Evolutionary conservation across 139 green algal genomes (phyloP).

Genomic region (Chlorella sp.): DNA sequence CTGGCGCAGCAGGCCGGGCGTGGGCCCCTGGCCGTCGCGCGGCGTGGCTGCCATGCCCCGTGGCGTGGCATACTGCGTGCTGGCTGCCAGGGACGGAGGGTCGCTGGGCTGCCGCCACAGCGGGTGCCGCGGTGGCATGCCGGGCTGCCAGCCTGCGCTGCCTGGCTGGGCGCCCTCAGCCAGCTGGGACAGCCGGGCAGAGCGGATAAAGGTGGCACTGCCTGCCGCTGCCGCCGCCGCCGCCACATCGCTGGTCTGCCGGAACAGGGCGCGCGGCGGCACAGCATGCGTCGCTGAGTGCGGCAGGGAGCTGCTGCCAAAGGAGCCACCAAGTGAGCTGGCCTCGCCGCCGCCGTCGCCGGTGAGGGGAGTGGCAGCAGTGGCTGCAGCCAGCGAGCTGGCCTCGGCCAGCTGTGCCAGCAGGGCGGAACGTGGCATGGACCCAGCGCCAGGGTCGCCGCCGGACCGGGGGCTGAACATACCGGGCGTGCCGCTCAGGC

Average conservation of each 20-base stretch:
- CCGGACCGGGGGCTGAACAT: background rate
- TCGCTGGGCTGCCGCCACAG: too few relatives aligned
- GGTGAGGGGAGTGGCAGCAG: background rate
- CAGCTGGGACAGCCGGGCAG: background rate
- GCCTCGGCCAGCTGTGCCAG: background rate
- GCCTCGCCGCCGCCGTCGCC: background rate
- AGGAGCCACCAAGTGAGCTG: background rate
- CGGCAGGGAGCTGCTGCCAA: background rate
- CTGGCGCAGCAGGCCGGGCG: too few relatives aligned
- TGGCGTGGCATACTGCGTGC: background rate
- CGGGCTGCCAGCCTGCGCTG: too few relatives aligned
- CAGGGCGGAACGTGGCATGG: background rate
- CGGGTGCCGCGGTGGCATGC: too few relatives aligned
- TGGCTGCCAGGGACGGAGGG: background rate
- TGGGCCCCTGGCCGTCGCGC: too few relatives aligned
- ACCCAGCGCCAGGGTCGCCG: background rate
- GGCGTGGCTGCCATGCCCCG: background rate
- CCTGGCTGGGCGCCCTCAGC: too few relatives aligned
- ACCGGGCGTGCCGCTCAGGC: background rate
- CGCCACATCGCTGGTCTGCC: background rate
- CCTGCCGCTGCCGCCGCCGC: too few relatives aligned
- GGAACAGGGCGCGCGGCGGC: background rate
- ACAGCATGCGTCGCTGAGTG: background rate
- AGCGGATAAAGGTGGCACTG: too few relatives aligned
- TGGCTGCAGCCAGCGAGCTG: background rate